Base-by-base conservation (phyloP, 2,329 filamentous ascomycete genomes). In the Microthyrium microscopicum region DNA sequence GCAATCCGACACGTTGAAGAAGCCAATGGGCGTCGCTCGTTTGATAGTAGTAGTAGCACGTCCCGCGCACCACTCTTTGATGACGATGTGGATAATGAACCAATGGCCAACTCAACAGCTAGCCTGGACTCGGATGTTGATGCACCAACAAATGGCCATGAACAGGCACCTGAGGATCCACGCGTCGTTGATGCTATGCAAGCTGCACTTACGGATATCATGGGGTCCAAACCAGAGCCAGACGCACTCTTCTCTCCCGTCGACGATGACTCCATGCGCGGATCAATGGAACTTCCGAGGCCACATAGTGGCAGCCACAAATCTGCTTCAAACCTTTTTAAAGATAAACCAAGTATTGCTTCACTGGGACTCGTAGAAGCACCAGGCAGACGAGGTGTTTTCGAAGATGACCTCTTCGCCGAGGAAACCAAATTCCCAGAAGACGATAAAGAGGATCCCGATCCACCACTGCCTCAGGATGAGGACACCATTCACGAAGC, bases 161-260 rank as follows among this genome's bases (percentile, higher is more conserved):
- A n/a, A n/a, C 9, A 18, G 6, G n/a, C 31, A 13, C 29, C 61
- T 7, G 77, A 78, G 5, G 78, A 93, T 46, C 79, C 70, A 1
- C 70, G 77, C 39, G 77, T 94, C 19, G 84, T 98, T 5, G 73
- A 91, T 55, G 87, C 83, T 3, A 87, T 98, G 69, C 85, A 95
- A 51, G 73, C 80, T 42, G 89, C 85, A 12, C 63, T 98, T 31
- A 92, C 79, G 42, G 80, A 85, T 41, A 98, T 98, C 40, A 79
- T 98, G 62, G 83, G 83, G 43, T 74, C 84, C 42, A 71, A 78
- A 30, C 73, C 78, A 15, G 60, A 55, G 29, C 48, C 72, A 26
- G 69, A 69, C 12, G 81, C 77, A 0, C 54, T 85, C 1, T 82
- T 85, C 50, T 66, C 65, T 3, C 17, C 70, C 64, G 58, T 60